Base-by-base conservation (phyloP, 768 basidiomycete species). In the Phanerochaete carnosa region DNA sequence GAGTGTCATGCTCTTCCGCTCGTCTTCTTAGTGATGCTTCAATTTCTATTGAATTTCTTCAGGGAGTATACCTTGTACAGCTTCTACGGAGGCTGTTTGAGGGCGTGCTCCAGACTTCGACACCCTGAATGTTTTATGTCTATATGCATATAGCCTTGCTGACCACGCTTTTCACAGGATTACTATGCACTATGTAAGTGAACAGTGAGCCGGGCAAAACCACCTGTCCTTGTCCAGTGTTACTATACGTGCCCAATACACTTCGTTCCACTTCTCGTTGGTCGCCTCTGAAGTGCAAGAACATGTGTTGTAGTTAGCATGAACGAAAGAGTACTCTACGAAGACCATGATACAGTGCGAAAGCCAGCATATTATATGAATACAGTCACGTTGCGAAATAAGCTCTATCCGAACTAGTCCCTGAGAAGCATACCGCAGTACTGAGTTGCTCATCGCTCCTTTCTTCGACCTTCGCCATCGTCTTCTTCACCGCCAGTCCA, bases 11-110 rank as follows among this genome's bases (percentile, higher is more conserved):
- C n/a, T 52, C 62, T 4, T 47, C n/a, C n/a, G 46, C 58, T 29
- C 19, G 23, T 22, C 12, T 45, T n/a, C 5, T n/a, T 37, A 26
- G 57, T 69, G 61, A 82, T 89, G 87, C 49, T 88, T 88, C 85
- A 75, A 73, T 61, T 75, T 77, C 75, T 63, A 74, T 87, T 88
- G 90, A 91, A 92, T 92, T 92, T 92, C 90, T 92, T 92, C 90
- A 92, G 78, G 90, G 90, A 86, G 87, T 75, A 89, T 88, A 87
- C 86, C 84, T 56, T 62, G 60, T 67, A 64, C 59, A 30, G 23
- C 35, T 15, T 52, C 29, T 19, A 19, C 19, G 39, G 33, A 49
- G 3, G 47, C n/a, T 43, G 54, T 13, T 62, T 65, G 72, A 68
- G 86, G 88, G 83, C 73, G 80, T 76, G 90, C 90, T 89, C 88